These are phyloP conservation scores for Chrysanthemum makinoi DNA, from an alignment of 129 eudicot genomes.

Conservation along the genomic window DNA sequence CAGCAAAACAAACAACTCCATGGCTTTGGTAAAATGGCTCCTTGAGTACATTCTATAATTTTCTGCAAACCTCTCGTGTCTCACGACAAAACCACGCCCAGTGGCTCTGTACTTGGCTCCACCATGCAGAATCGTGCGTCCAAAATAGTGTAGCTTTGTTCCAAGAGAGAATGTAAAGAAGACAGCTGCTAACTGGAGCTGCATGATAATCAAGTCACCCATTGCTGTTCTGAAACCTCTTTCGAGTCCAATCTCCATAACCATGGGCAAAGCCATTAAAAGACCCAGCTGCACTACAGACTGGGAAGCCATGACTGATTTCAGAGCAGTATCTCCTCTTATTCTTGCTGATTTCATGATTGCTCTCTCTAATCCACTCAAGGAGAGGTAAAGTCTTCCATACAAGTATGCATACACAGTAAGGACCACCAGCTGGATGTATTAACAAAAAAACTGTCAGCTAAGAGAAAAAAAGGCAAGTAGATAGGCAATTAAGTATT, in stretches of 20 bases:
- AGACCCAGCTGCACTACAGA: slow-evolving; percentile 87
- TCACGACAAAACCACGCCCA: slow-evolving; percentile 96
- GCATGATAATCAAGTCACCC: slow-evolving; percentile 84
- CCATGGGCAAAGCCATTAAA: slow-evolving; percentile 88
- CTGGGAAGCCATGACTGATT: slow-evolving; percentile 86
- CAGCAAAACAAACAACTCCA: slow-evolving; percentile 72
- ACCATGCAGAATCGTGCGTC: slow-evolving; percentile 90
- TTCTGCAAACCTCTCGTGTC: slow-evolving; percentile 97
- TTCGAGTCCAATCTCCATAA: slow-evolving; percentile 95
- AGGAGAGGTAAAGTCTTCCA: slow-evolving; percentile 72
- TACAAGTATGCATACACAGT: slow-evolving; percentile 84
- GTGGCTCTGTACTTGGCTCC: slow-evolving; percentile 99
- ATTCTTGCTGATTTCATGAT: slow-evolving; percentile 64
- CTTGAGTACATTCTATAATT: slow-evolving; percentile 97
- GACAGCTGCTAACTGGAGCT: slow-evolving; percentile 86
- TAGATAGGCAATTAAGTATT: slow-evolving; percentile 17
- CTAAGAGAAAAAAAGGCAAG: slow-evolving; percentile 8
- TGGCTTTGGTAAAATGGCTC: slow-evolving; percentile 91
- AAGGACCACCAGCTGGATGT: slow-evolving; percentile 74
- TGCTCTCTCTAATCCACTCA: slow-evolving; percentile 85
- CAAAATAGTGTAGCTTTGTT: slow-evolving; percentile 87
- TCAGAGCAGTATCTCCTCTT: slow-evolving; percentile 66
- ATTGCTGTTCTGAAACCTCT: slow-evolving; percentile 88
- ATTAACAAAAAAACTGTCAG: slow-evolving; percentile 21
- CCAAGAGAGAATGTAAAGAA: slow-evolving; percentile 97